Percentiles rank a stretch among this genome's conserved stretches.
phyloP scores from a whole-genome alignment of 371 early-diverging fungal genomes.

The Smittium culicis region DNA sequence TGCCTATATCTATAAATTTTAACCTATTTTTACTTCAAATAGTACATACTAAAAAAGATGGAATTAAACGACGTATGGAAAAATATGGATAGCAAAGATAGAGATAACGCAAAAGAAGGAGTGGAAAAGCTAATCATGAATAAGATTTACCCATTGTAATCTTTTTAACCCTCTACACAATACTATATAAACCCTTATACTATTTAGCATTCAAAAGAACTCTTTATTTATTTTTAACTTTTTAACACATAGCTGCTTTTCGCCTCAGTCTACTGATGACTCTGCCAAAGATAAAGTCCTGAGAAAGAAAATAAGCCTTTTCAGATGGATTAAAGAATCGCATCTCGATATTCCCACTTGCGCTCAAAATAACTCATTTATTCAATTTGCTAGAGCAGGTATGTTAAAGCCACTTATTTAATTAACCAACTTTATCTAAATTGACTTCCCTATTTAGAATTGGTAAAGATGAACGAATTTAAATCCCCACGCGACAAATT shows the following conservation, averaged over 20 bases:
- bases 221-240: neutral
- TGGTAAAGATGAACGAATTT: constrained; percentile 67
- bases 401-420: neutral
- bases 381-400: constrained; percentile 44
- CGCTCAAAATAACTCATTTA: constrained; percentile 46
- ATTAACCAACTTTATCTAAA: neutral
- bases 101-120: constrained; percentile 67
- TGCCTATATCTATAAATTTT: constrained; percentile 40
- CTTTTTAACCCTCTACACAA: too few relatives aligned
- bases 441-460: constrained; percentile 28
- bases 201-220: too few relatives aligned
- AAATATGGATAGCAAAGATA: constrained; percentile 43
- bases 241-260: constrained; percentile 39
- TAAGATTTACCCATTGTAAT: constrained; percentile 40
- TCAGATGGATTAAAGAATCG: constrained; percentile 59
- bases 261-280: constrained; percentile 60
- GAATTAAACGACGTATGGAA: constrained; percentile 46
- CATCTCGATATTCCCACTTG: constrained; percentile 60
- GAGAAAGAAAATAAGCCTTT: constrained; percentile 58
- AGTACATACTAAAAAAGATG: constrained; percentile 47
- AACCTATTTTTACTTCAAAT: constrained; percentile 30
- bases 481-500: constrained; percentile 77
- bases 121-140: constrained; percentile 82
- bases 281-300: constrained; percentile 63
- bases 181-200: too few relatives aligned